phyloP scores from a whole-genome alignment of 108 stramenopile genomes.

The Skeletonema potamos region DNA sequence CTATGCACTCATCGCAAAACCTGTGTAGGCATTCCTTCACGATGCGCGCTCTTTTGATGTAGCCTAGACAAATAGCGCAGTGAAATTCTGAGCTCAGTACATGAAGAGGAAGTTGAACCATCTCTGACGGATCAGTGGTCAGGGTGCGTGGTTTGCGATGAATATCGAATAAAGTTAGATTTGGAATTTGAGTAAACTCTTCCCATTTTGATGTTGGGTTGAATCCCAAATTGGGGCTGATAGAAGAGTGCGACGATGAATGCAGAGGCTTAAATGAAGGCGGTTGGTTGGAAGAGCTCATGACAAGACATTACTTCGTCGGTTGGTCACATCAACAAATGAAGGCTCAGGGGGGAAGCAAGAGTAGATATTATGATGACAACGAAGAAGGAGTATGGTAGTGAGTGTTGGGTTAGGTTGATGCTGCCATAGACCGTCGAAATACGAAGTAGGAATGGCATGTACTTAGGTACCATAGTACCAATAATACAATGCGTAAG shows the following conservation, averaged over 20 bases:
- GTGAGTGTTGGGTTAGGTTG: too few relatives aligned
- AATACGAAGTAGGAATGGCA: too few relatives aligned
- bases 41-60: constrained; percentile 52
- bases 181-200: constrained; percentile 40
- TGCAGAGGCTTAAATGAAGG: neutral
- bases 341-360: too few relatives aligned
- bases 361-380: neutral
- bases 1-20: constrained; percentile 67
- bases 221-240: neutral
- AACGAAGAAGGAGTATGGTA: too few relatives aligned
- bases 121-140: constrained; percentile 7
- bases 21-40: constrained; percentile 75
- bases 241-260: neutral
- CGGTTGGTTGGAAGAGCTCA: neutral
- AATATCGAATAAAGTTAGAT: constrained; percentile 60
- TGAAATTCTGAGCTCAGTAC: constrained; percentile 43
- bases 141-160: constrained; percentile 47
- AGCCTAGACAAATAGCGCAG: constrained; percentile 63
- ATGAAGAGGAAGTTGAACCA: constrained; percentile 26
- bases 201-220: constrained; percentile 60
- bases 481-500: too few relatives aligned
- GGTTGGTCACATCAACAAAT: neutral
- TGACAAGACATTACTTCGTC: neutral
- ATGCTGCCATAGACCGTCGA: too few relatives aligned
- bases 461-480: too few relatives aligned